Evolutionary conservation across 768 basidiomycete species (phyloP).

Genomic region (Tulasnella sp.): DNA sequence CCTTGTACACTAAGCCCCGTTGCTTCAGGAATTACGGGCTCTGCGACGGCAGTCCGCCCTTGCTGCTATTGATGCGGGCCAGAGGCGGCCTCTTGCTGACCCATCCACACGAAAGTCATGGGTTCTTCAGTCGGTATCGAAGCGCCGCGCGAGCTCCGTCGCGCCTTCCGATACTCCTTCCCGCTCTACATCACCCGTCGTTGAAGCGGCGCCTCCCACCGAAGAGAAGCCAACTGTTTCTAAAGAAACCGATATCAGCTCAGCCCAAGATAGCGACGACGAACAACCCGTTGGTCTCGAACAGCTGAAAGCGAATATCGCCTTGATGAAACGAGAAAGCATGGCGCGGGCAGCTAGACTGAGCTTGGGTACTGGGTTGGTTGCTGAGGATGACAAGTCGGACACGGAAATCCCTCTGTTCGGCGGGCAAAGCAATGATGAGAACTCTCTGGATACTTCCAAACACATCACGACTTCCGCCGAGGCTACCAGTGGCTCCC

Average conservation of each 20-base stretch:
- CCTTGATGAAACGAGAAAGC: conserved; percentile 3
- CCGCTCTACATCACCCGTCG: too few relatives aligned
- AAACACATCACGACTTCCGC: background rate
- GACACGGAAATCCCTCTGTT: background rate
- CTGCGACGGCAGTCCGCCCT: conserved; percentile 10
- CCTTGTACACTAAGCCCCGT: background rate
- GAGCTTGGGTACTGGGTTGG: background rate
- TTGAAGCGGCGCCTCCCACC: background rate
- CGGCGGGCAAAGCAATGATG: background rate
- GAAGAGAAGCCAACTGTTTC: background rate
- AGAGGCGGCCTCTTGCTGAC: background rate
- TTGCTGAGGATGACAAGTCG: background rate
- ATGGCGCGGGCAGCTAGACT: background rate
- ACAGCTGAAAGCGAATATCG: conserved; percentile 5
- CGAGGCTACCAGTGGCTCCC: background rate
- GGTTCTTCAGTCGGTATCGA: background rate
- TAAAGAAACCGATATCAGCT: background rate
- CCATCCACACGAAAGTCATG: background rate
- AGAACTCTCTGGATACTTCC: background rate
- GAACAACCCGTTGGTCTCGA: background rate
- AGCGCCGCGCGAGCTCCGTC: background rate
- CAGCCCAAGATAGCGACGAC: background rate
- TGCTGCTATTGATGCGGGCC: conserved; percentile 11
- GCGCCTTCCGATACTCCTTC: background rate
- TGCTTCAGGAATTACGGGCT: conserved; percentile 2